phyloP scores from a whole-genome alignment of 192 early-diverging fungal species.

The Thoreauomyces humboldtii region DNA sequence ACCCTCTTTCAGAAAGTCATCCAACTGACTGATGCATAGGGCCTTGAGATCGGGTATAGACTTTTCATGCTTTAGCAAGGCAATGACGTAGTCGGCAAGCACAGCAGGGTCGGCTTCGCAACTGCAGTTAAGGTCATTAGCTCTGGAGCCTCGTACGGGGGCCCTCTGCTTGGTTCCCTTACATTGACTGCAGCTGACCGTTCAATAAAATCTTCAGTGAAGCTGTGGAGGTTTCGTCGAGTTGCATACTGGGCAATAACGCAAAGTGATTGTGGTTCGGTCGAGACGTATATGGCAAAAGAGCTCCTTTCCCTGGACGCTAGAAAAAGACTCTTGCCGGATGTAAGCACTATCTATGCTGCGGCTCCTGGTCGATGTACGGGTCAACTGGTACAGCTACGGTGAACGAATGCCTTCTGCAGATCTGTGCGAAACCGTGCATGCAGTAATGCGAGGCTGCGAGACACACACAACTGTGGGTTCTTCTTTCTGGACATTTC shows the following conservation, averaged over 20 bases:
- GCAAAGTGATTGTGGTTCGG: too few species aligned
- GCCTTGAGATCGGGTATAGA: conserved; percentile 53
- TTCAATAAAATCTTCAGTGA: conserved; percentile 22
- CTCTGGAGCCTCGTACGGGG: background rate
- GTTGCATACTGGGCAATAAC: conserved; percentile 8
- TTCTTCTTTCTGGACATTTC: too few species aligned
- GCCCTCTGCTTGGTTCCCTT: background rate
- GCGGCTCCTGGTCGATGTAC: too few species aligned
- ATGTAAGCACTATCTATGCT: too few species aligned
- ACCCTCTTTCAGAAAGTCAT: conserved; percentile 77
- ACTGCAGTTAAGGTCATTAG: conserved; percentile 5
- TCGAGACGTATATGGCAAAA: too few species aligned
- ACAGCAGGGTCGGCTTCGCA: conserved; percentile 66
- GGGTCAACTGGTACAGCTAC: too few species aligned
- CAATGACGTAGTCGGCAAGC: conserved; percentile 76
- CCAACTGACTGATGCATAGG: conserved; percentile 60
- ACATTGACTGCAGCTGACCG: conserved; percentile 21
- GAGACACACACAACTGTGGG: too few species aligned
- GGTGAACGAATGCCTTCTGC: too few species aligned
- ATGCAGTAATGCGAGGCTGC: too few species aligned
- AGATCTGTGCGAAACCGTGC: too few species aligned
- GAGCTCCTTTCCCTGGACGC: too few species aligned
- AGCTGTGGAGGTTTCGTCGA: conserved; percentile 14
- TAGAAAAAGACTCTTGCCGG: too few species aligned
- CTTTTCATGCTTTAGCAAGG: conserved; percentile 70